Base-by-base conservation (phyloP, 345 rosid genomes). In the Arabidopsis arenosa region DNA sequence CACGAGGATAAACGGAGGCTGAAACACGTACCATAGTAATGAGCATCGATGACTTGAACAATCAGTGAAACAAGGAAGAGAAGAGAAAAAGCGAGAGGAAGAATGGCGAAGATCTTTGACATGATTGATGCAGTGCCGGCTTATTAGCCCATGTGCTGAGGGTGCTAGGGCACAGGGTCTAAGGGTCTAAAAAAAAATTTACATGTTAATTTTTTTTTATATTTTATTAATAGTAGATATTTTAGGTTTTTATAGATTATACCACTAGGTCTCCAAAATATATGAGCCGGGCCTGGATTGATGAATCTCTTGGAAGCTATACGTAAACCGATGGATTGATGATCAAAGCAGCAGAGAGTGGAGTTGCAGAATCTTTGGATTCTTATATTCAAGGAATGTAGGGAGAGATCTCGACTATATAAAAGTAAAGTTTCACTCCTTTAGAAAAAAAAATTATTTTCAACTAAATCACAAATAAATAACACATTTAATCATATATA, bases 1-100 rank as follows among this genome's bases (percentile, higher is more conserved):
- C 21, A 4, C 36, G 45, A 51, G 35, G 33, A 15, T 43, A 28
- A 61, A 15, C 18, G 4, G 59, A 33, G 26, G 63, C 28, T 4
- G 35, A 53, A 36, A 47, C 23, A 47, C 52, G 48, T 77, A 77
- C 76, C 76, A 63, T 72, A 70, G 62, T 77, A 77, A 18, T 56
- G 72, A 37, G 64, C 67, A 72, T 77, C 63, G 47, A 52, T 64
- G 73, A 73, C 76, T 65, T 7, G 26, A 32, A 41, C 66, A 47
- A 28, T 57, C 36, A 54, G 65, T 47, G 55, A 39, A 11, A 17
- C 9, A 63, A 62, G 4, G 67, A 64, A 8, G 61, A 77, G 39
- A 14, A 70, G 37, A 55, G 56, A 8, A 30, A 73, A 0, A 17
- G 51, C 51, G 18, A 74, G 49, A 36, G 39, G 35, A 44, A 70